Evolutionary conservation across 2,329 filamentous ascomycete species (phyloP), one percentile per base, ranked within the genome.

Genomic region (Alternaria brassicicola): DNA sequence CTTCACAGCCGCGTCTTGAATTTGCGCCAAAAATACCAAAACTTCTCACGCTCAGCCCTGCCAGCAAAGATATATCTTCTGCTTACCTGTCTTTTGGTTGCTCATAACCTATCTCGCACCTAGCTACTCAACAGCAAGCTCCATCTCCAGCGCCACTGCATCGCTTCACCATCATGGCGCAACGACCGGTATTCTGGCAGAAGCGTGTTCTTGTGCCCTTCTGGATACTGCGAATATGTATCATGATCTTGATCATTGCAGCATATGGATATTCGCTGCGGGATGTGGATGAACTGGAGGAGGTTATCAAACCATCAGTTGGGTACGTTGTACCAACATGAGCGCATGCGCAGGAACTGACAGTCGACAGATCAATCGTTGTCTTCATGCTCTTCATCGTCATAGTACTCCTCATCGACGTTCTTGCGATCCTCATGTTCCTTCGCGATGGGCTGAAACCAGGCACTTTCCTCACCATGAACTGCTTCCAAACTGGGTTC

Each of bases 161-260:
- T 54, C 57, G 67, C 28, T 47, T 53, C 57, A 68, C 23, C 47
- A 39, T 23, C 49, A 73, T 73, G 69, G 61, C 66, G 35, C 59
- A 61, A 36, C 61, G 64, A 59, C 55, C 66, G 15, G 63, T 62
- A 15, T 25, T 68, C 10, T 78, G 75, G 75, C 73, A 76, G 64
- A 78, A 77, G 68, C 72, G 76, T 45, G 65, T 78, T 33, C 65
- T 78, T 39, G 59, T 78, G 10, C 76, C 76, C 4, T 72, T 76
- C 52, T 78, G 76, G 76, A 52, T 67, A 3, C 41, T 78, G 21
- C 69, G 76, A 13, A 71, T 76, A 39, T 54, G 67, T 26, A 55
- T 75, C 7, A 76, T 76, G 68, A 7, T 76, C 38, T 65, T 77
- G 41, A 63, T 76, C 49, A 70, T 77, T 49, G 68, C 55, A 13